phyloP scores from a whole-genome alignment of 768 basidiomycete species.

The Hemileccinum rubropunctum region DNA sequence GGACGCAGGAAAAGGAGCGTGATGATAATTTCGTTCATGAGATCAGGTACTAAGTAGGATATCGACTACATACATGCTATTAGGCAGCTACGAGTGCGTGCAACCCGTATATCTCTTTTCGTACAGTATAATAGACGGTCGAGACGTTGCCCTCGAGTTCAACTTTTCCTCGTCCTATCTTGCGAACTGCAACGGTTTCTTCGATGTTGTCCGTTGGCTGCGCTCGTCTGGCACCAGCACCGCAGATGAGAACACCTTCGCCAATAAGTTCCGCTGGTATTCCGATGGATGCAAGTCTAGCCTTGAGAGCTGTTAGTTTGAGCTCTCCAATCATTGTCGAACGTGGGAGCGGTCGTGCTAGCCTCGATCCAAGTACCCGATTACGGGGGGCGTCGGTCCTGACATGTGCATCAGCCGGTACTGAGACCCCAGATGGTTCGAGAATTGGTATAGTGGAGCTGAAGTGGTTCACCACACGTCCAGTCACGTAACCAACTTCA shows the following conservation, averaged over 20 bases:
- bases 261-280: slow-evolving; percentile 95
- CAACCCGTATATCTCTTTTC: slow-evolving; percentile 84
- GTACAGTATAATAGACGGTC: slow-evolving; percentile 84
- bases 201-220: slow-evolving; percentile 45
- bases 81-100: slow-evolving; percentile 85
- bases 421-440: slow-evolving; percentile 55
- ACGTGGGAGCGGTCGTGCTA: slow-evolving; percentile 65
- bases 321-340: slow-evolving; percentile 98
- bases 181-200: slow-evolving; percentile 84
- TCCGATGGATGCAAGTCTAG: slow-evolving; percentile 68
- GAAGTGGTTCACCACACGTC: slow-evolving; percentile 80
- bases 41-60: slow-evolving; percentile 2
- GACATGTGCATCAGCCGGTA: slow-evolving; percentile 21
- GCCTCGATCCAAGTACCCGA: slow-evolving; percentile 62
- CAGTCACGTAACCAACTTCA: slow-evolving; percentile 90
- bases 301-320: slow-evolving; percentile 85
- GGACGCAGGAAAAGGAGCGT: slow-evolving; percentile 71
- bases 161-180: slow-evolving; percentile 79
- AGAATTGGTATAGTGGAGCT: slow-evolving; percentile 88
- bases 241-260: slow-evolving; percentile 93
- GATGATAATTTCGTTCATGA: not conserved
- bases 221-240: slow-evolving; percentile 48
- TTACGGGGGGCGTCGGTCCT: slow-evolving; percentile 28
- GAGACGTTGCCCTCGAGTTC: slow-evolving; percentile 90
- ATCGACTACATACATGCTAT: slow-evolving; percentile 10